A percentile compares a stretch with the other conserved stretches of the same genome.
Evolutionary conservation across 805 yeast genomes (phyloP).

Genomic region (Komagataella ulmi): DNA sequence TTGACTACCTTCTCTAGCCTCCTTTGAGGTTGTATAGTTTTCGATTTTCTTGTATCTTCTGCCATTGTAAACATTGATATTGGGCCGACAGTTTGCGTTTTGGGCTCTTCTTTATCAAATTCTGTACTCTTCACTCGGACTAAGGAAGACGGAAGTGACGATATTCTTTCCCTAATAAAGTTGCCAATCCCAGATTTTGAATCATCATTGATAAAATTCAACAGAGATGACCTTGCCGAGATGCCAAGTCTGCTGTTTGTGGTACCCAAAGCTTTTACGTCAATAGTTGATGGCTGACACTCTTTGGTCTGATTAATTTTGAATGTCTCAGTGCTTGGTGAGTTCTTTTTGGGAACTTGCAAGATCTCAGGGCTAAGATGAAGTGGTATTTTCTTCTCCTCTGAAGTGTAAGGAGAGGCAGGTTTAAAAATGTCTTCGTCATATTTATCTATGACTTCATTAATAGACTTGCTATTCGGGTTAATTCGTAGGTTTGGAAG

Average conservation of each 20-base stretch:
- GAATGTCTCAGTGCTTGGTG: background rate
- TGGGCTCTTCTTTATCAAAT: background rate
- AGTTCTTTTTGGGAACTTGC: background rate
- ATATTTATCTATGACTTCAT: constrained; percentile 53
- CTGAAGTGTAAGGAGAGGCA: background rate
- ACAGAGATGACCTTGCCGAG: constrained; percentile 24
- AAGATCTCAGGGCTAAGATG: background rate
- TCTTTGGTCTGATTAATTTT: background rate
- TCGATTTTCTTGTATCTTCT: background rate
- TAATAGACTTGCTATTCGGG: constrained; percentile 23
- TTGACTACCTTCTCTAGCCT: background rate
- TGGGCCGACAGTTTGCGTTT: background rate
- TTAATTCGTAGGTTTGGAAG: constrained; percentile 40
- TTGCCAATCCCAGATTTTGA: constrained; percentile 3
- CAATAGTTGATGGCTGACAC: constrained; percentile 13
- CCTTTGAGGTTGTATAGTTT: background rate
- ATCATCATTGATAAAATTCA: constrained; percentile 16
- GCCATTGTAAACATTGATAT: background rate
- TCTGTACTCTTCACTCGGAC: background rate
- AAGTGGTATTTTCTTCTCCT: background rate
- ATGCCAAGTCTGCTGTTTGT: constrained; percentile 21
- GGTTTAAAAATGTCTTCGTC: constrained; percentile 42
- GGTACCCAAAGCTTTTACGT: constrained; percentile 20
- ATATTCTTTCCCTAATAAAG: constrained; percentile 19
- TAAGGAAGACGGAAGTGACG: constrained; percentile 14